Conservation (phyloP, 495 filamentous ascomycete species). For the Daldinia concentrica region DNA sequence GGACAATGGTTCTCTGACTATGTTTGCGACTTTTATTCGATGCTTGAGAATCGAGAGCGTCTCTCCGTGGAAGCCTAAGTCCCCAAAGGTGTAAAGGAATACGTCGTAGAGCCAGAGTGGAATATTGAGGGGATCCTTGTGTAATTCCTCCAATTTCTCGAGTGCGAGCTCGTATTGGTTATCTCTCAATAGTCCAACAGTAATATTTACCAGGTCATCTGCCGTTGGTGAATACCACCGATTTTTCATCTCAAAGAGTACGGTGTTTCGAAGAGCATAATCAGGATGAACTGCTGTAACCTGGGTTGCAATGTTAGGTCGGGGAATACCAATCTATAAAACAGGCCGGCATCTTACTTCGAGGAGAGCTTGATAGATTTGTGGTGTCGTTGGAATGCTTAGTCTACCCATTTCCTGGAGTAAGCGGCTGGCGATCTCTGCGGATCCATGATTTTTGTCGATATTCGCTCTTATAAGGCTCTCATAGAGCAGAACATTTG, state of each 20-base stretch:
- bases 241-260: slow-evolving; percentile 75
- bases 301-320: slow-evolving; percentile 51
- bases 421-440: slow-evolving; percentile 64
- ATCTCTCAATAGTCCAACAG: slow-evolving; percentile 79
- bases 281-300: slow-evolving; percentile 85
- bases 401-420: slow-evolving; percentile 73
- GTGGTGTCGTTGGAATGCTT: slow-evolving; percentile 67
- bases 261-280: slow-evolving; percentile 73
- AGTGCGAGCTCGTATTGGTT: slow-evolving; percentile 83
- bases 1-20: slow-evolving; percentile 54
- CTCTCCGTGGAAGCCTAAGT: slow-evolving; percentile 77
- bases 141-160: slow-evolving; percentile 74
- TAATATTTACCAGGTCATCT: slow-evolving; percentile 72
- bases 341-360: slow-evolving; percentile 59
- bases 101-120: slow-evolving; percentile 79
- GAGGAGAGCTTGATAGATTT: slow-evolving; percentile 75
- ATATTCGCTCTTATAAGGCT: slow-evolving; percentile 76
- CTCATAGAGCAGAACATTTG: slow-evolving; percentile 74
- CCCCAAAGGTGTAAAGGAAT: slow-evolving; percentile 74
- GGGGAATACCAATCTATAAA: neutral
- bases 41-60: slow-evolving; percentile 71
- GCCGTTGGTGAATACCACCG: slow-evolving; percentile 73
- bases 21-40: slow-evolving; percentile 54
- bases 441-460: slow-evolving; percentile 69
- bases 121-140: slow-evolving; percentile 62